Conservation (phyloP, 2,329 filamentous ascomycete genomes). For the Alternaria sp. region DNA sequence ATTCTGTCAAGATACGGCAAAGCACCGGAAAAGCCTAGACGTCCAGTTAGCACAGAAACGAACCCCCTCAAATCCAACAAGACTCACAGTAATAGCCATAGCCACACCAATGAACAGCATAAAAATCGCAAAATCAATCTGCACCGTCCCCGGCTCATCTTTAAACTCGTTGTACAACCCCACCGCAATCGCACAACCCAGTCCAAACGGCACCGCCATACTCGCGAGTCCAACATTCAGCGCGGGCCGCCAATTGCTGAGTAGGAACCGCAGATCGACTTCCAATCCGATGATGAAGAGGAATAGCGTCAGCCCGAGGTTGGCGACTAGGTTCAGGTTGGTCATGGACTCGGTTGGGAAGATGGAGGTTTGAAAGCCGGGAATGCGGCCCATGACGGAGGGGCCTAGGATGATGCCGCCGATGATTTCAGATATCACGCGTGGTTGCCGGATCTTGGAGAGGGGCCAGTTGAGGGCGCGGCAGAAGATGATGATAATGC, state of each 20-base stretch:
- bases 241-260: constrained; percentile 81
- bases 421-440: constrained; percentile 84
- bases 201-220: constrained; percentile 81
- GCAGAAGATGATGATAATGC: constrained; percentile 77
- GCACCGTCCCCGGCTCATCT: constrained; percentile 61
- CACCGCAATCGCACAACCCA: constrained; percentile 81
- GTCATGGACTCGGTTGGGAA: constrained; percentile 80
- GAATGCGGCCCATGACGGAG: constrained; percentile 86
- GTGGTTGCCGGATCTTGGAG: constrained; percentile 77
- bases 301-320: constrained; percentile 82
- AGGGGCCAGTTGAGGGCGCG: constrained; percentile 78
- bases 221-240: constrained; percentile 78
- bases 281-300: constrained; percentile 88
- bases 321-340: constrained; percentile 77
- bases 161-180: constrained; percentile 80
- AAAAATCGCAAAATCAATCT: constrained; percentile 67
- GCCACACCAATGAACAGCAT: constrained; percentile 89
- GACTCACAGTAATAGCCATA: constrained; percentile 80
- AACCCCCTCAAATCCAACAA: too few species aligned
- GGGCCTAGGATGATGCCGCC: constrained; percentile 86
- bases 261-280: constrained; percentile 78
- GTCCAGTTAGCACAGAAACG: constrained; percentile 12
- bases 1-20: constrained; percentile 89
- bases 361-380: constrained; percentile 76
- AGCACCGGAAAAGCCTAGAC: constrained; percentile 79